A percentile compares a stretch with the other conserved stretches of the same genome.
Evolutionary conservation across 345 rosid species (phyloP).

Genomic region (Salix arbutifolia): DNA sequence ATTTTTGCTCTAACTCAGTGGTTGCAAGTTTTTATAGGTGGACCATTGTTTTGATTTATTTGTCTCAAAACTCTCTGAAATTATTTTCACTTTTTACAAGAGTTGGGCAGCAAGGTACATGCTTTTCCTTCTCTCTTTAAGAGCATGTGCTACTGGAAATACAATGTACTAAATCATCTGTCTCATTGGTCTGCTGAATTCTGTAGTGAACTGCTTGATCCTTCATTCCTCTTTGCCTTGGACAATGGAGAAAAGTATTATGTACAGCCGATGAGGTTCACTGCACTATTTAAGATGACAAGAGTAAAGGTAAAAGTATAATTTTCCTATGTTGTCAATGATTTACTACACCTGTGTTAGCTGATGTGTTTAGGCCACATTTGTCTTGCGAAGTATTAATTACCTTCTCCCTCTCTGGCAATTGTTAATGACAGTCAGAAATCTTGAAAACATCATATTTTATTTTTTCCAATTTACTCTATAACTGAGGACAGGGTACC

Average conservation of each 20-base stretch:
- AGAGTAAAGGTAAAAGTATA: slow-evolving; percentile 68
- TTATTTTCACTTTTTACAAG: slow-evolving; percentile 88
- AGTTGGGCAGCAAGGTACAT: slow-evolving; percentile 95
- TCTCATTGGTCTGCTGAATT: slow-evolving; percentile 23
- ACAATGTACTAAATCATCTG: slow-evolving; percentile 23
- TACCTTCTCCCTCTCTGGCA: neutral
- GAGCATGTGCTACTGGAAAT: neutral
- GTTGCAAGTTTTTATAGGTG: slow-evolving; percentile 45
- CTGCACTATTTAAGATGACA: slow-evolving; percentile 80
- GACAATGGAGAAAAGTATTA: slow-evolving; percentile 87
- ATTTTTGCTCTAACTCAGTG: slow-evolving; percentile 5
- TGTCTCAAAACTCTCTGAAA: slow-evolving; percentile 76
- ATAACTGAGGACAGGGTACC: neutral
- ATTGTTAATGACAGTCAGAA: neutral
- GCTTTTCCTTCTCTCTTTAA: slow-evolving; percentile 5
- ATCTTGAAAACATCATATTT: neutral
- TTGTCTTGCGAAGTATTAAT: neutral
- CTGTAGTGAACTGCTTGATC: slow-evolving; percentile 86
- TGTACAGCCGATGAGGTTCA: slow-evolving; percentile 86
- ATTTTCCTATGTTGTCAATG: neutral
- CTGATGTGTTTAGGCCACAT: neutral
- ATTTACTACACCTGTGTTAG: neutral
- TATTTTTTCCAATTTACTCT: neutral
- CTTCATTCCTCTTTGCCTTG: slow-evolving; percentile 90
- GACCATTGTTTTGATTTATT: slow-evolving; percentile 96